Percentiles rank a stretch among this genome's conserved stretches.
Conservation (phyloP, 2,329 filamentous ascomycete genomes). For the Cercospora sp. region DNA sequence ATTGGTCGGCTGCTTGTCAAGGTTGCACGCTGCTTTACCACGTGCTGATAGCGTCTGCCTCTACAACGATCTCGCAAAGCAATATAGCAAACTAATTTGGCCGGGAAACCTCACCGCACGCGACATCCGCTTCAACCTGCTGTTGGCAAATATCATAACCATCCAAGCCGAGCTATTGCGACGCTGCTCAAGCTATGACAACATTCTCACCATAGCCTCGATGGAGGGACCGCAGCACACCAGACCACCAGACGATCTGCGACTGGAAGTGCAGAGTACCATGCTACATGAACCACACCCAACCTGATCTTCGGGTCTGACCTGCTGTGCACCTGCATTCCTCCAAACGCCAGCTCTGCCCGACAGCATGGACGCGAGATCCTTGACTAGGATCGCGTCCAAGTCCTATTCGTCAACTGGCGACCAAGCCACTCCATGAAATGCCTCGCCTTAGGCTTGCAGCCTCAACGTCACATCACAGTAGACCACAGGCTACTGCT, state of each 20-base stretch:
- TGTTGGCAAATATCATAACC: neutral
- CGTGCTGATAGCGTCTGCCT: neutral
- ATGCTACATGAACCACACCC: neutral
- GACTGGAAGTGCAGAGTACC: neutral
- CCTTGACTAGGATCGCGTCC: neutral
- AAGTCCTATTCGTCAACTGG: neutral
- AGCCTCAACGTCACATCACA: neutral
- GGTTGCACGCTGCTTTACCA: neutral
- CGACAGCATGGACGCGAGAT: neutral
- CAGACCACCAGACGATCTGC: neutral
- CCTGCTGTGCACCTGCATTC: neutral
- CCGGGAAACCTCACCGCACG: neutral
- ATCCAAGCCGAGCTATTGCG: neutral
- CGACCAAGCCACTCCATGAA: neutral
- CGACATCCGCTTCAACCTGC: neutral
- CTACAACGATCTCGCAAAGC: neutral
- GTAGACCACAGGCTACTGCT: neutral
- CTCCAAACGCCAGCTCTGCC: neutral
- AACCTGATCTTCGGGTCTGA: neutral
- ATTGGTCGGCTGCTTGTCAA: neutral
- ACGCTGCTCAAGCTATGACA: neutral
- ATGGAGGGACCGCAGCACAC: neutral
- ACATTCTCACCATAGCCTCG: neutral
- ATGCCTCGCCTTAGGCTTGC: neutral
- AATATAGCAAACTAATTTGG: neutral